phyloP scores from a whole-genome alignment of 2,329 filamentous ascomycete species.

The Fusarium virguliforme region DNA sequence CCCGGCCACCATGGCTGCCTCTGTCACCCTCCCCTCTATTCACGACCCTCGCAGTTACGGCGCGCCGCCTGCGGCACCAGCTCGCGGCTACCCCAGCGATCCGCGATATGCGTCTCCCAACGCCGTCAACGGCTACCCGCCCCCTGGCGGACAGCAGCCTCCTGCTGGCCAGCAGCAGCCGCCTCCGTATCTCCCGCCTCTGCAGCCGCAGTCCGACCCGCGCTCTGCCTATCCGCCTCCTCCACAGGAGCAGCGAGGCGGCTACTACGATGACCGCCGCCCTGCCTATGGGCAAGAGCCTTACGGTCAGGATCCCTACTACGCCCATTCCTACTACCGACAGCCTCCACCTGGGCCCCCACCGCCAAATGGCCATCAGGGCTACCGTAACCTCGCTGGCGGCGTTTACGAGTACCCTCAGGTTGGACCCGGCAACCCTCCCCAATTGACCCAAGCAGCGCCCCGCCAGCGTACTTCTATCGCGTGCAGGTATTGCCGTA shows the following conservation, averaged over 20 bases:
- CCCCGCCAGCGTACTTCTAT: slow-evolving; percentile 73
- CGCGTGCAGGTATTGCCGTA: slow-evolving; percentile 73
- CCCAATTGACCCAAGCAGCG: slow-evolving; percentile 66
- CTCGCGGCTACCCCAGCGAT: slow-evolving; percentile 55
- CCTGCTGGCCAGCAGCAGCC: slow-evolving; percentile 49
- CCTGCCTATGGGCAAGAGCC: slow-evolving; percentile 56
- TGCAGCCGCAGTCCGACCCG: slow-evolving; percentile 57
- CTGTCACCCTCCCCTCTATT: slow-evolving; percentile 67
- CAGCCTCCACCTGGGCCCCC: slow-evolving; percentile 49
- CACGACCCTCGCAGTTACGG: slow-evolving; percentile 62
- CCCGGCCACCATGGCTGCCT: slow-evolving; percentile 60
- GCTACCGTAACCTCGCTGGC: slow-evolving; percentile 51
- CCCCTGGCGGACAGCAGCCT: slow-evolving; percentile 52
- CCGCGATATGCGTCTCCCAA: slow-evolving; percentile 62
- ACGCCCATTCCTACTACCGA: slow-evolving; percentile 50
- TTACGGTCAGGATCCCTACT: slow-evolving; percentile 57
- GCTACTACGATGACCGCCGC: slow-evolving; percentile 58
- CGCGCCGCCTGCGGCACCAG: slow-evolving; percentile 53
- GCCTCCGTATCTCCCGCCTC: slow-evolving; percentile 57
- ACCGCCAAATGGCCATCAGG: slow-evolving; percentile 52
- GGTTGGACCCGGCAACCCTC: slow-evolving; percentile 54
- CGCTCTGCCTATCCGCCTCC: slow-evolving; percentile 58
- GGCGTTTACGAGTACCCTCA: slow-evolving; percentile 57
- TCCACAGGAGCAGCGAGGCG: slow-evolving; percentile 59
- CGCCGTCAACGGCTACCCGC: slow-evolving; percentile 65